phyloP scores from a whole-genome alignment of 805 yeast genomes.

The Metschnikowia matae region DNA sequence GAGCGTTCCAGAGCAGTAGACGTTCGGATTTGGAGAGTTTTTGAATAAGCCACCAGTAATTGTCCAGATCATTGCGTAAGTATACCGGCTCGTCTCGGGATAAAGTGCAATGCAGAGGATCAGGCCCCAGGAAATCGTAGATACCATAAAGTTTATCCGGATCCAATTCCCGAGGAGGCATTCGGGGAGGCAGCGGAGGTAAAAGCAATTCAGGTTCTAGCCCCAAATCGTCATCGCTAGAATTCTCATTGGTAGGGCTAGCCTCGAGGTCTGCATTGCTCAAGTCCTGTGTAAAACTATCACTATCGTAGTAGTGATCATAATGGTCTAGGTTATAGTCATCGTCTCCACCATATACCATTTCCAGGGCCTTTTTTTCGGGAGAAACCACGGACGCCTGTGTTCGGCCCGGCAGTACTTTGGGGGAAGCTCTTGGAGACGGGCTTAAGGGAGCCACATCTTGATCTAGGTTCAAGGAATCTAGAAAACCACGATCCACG shows the following conservation, averaged over 20 bases:
- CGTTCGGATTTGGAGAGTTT: constrained; percentile 35
- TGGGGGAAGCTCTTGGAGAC: not conserved
- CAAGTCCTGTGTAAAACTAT: constrained; percentile 16
- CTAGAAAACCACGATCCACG: not conserved
- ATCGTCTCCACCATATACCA: constrained; percentile 4
- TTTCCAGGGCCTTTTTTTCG: not conserved
- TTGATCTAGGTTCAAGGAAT: not conserved
- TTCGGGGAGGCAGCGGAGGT: constrained; percentile 65
- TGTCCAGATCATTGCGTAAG: constrained; percentile 80
- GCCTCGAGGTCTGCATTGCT: constrained; percentile 19
- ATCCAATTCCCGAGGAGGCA: constrained; percentile 78
- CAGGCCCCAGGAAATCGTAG: constrained; percentile 86
- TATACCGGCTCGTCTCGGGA: constrained; percentile 77
- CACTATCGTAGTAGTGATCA: constrained; percentile 11
- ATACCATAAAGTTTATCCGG: constrained; percentile 82
- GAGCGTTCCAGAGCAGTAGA: constrained; percentile 13
- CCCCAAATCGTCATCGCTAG: constrained; percentile 21
- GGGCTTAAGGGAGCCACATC: not conserved
- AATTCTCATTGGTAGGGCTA: constrained; percentile 4
- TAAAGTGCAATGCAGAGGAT: constrained; percentile 83
- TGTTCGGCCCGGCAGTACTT: not conserved
- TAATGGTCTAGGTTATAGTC: constrained; percentile 7
- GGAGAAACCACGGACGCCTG: not conserved
- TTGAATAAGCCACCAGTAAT: constrained; percentile 93
- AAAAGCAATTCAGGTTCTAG: constrained; percentile 41